These are phyloP conservation scores for Gossypioides kirkii DNA, from an alignment of 345 rosid genomes.

Conservation along the genomic window DNA sequence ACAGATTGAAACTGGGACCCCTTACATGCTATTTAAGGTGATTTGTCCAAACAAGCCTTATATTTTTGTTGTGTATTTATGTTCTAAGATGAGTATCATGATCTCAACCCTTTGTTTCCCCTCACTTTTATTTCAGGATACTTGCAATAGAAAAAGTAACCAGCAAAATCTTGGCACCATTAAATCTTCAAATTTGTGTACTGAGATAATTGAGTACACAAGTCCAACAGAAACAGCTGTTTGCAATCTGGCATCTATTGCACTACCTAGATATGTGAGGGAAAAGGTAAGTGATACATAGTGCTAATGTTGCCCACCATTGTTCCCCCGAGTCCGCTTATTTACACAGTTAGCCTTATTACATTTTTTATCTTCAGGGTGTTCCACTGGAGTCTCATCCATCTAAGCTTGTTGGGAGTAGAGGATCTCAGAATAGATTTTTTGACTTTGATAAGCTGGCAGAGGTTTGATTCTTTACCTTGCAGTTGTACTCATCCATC, in stretches of 20 bases:
- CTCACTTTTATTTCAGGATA: slow-evolving; percentile 45
- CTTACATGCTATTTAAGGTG: slow-evolving; percentile 97
- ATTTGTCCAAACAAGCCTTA: not conserved
- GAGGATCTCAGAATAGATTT: slow-evolving; percentile 62
- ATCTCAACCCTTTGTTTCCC: not conserved
- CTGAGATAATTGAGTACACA: slow-evolving; percentile 83
- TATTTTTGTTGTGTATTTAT: not conserved
- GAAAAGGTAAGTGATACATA: slow-evolving; percentile 50
- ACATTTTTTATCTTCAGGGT: slow-evolving; percentile 34
- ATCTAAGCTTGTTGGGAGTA: slow-evolving; percentile 78
- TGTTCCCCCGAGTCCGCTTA: not conserved
- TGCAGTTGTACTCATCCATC: not conserved
- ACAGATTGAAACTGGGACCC: slow-evolving; percentile 98
- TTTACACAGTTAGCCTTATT: not conserved
- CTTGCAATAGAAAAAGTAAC: slow-evolving; percentile 87
- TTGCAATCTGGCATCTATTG: slow-evolving; percentile 95
- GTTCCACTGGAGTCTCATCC: slow-evolving; percentile 68
- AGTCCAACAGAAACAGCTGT: slow-evolving; percentile 95
- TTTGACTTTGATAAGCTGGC: slow-evolving; percentile 89
- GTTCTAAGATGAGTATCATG: not conserved
- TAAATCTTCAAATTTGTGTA: slow-evolving; percentile 87
- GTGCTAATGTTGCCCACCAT: not conserved
- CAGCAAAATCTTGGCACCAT: slow-evolving; percentile 96
- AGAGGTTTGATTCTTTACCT: slow-evolving; percentile 48
- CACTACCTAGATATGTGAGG: slow-evolving; percentile 74